A percentile compares a stretch with the other conserved stretches of the same genome.
These are phyloP conservation scores for Fusarium gaditjirri DNA, from an alignment of 2,329 filamentous ascomycete genomes.

Conservation along the genomic window DNA sequence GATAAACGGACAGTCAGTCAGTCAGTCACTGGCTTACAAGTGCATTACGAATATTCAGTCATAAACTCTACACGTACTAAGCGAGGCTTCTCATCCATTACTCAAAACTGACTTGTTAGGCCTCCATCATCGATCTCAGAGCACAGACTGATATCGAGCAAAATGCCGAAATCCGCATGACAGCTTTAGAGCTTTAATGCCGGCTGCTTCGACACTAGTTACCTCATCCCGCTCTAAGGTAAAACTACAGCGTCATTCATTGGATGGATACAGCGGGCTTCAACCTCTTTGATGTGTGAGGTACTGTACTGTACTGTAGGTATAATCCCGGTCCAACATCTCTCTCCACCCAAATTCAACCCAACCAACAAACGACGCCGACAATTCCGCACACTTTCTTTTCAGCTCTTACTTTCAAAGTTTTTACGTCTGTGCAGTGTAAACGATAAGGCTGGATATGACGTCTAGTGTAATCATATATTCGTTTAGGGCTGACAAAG, in stretches of 20 bases:
- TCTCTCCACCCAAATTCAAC: background rate
- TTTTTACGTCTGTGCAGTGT: background rate
- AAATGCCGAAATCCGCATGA: background rate
- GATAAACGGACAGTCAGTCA: constrained; percentile 1
- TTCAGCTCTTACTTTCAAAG: background rate
- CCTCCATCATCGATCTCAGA: background rate
- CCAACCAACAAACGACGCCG: background rate
- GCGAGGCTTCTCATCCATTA: background rate
- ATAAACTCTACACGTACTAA: background rate
- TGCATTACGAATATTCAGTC: constrained; percentile 9
- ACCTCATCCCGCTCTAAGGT: background rate
- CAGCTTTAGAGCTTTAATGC: constrained; percentile 3
- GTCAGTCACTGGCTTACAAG: background rate
- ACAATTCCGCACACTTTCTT: constrained; percentile 10
- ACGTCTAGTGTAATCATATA: background rate
- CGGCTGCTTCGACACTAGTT: constrained; percentile 11
- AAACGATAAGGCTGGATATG: constrained; percentile 24
- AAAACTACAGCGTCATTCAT: constrained; percentile 2
- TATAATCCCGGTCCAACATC: background rate
- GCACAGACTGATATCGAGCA: background rate
- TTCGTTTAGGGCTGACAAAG: constrained; percentile 13
- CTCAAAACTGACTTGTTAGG: background rate
- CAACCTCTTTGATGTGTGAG: background rate
- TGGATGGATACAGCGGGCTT: constrained; percentile 1
- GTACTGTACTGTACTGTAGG: background rate